These are phyloP conservation scores for Neurospora discreta DNA, from an alignment of 495 filamentous ascomycete species.

Conservation along the genomic window DNA sequence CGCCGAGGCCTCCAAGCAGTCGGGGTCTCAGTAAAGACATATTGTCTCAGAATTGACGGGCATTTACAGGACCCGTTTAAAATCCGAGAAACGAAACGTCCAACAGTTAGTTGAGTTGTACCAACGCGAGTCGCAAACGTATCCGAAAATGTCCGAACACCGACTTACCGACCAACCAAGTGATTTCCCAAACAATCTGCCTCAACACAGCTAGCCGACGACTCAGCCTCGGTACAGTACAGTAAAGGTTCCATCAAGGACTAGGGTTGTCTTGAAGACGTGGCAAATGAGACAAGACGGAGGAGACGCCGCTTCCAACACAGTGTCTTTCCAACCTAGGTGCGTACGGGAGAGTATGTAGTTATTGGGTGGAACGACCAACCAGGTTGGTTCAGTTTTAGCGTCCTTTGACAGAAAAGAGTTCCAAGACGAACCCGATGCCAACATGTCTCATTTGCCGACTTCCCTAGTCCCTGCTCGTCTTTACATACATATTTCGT, in stretches of 20 bases:
- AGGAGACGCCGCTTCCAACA: neutral
- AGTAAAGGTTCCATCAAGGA: too few species aligned
- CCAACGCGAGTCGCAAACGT: neutral
- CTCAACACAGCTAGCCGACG: neutral
- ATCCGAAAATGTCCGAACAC: neutral
- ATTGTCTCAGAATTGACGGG: neutral
- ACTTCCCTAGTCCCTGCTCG: neutral
- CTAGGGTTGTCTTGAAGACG: neutral
- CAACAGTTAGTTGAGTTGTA: neutral
- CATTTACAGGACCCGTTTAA: neutral
- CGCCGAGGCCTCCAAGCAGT: neutral
- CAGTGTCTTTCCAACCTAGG: neutral
- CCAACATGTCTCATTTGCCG: neutral
- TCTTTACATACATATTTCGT: neutral
- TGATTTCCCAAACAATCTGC: neutral
- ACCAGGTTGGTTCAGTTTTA: neutral
- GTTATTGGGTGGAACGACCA: neutral
- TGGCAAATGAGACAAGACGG: neutral
- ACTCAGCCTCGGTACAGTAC: neutral
- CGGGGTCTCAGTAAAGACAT: neutral
- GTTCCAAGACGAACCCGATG: neutral
- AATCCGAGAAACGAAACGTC: neutral
- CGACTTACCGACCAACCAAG: neutral
- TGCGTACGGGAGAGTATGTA: too few species aligned
- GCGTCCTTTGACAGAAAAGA: neutral